Base-by-base conservation (phyloP, 805 yeast genomes). In the Pichia paraexigua region DNA sequence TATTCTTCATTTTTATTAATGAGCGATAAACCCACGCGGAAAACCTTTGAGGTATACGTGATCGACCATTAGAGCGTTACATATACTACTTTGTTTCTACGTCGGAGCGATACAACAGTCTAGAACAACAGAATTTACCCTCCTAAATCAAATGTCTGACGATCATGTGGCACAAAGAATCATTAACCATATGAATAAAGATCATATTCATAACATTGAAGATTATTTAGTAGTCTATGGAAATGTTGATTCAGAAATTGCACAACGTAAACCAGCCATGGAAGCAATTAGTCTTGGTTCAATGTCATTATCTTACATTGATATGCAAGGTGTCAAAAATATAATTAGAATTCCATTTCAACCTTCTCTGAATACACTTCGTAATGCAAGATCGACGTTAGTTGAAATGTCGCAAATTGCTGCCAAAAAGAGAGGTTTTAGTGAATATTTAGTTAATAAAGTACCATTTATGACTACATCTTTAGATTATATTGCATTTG, bases 161-260 rank as follows among this genome's bases (percentile, higher is more conserved):
- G 15, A 37, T 13, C 27, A 47, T 22, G 2, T 51, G 5, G 39
- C 46, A 20, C 35, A 61, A 18, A 70, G 87, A 61, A 85, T 88
- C 47, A 67, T 82, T n/a, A 63, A 74, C 25, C 94, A 87, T 65
- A 87, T 89, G 95, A 89, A 88, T 73, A 74, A 73, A 55, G 87
- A 82, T 70, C 96, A 89, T 66, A 74, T 71, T 51, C 71, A 85
- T 61, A 80, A 92, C 12, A 70, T 90, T 32, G 79, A 77, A 59
- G 97, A 90, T 68, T 87, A 82, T 63, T 70, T 88, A 22, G 80
- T 70, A 17, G 84, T 77, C 35, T 87, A 82, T 60, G 91, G 51
- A 2, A 44, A 52, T 15, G 55, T 57, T 27, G 53, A 50, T 41
- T 22, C 43, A 40, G 45, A 43, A 15, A 43, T 53, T n/a, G 57